Conservation (phyloP, 768 basidiomycete species). For the Obba rivulosa region DNA sequence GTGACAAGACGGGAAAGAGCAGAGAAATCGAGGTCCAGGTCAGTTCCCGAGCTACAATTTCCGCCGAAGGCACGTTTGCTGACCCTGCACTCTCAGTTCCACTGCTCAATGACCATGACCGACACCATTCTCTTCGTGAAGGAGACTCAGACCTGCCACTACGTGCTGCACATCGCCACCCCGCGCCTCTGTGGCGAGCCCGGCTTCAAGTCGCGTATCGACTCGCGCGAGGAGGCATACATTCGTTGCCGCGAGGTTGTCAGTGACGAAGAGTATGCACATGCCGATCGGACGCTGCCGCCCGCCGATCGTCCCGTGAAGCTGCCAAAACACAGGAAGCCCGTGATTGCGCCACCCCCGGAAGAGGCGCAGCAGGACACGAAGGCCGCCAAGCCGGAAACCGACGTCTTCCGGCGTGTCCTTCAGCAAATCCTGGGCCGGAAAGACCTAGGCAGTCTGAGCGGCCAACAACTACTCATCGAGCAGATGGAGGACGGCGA, state of each 20-base stretch:
- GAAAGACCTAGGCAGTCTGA: slow-evolving; percentile 6
- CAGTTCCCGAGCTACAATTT: slow-evolving; percentile 17
- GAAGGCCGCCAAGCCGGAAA: not conserved
- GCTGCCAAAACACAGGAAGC: slow-evolving; percentile 39
- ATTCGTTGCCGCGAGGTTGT: slow-evolving; percentile 82
- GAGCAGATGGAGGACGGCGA: slow-evolving; percentile 17
- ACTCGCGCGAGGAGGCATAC: slow-evolving; percentile 58
- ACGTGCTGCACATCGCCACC: slow-evolving; percentile 91
- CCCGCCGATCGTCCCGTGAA: slow-evolving; percentile 54
- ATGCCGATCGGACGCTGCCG: slow-evolving; percentile 30
- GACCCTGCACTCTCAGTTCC: slow-evolving; percentile 53
- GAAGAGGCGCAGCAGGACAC: slow-evolving; percentile 3
- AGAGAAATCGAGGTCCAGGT: slow-evolving; percentile 97
- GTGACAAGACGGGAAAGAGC: slow-evolving; percentile 84
- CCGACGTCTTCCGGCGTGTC: slow-evolving; percentile 14
- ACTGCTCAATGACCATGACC: slow-evolving; percentile 92
- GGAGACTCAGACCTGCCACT: slow-evolving; percentile 90
- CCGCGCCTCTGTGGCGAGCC: slow-evolving; percentile 92
- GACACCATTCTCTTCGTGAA: slow-evolving; percentile 90
- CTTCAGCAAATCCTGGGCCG: slow-evolving; percentile 17
- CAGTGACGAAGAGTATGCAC: slow-evolving; percentile 16
- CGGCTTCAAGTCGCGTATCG: slow-evolving; percentile 77
- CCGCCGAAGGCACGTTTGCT: slow-evolving; percentile 3
- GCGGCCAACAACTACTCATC: slow-evolving; percentile 11
- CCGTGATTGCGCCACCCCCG: slow-evolving; percentile 38